Evolutionary conservation across 2,329 filamentous ascomycete species (phyloP), one percentile per base, ranked within the genome.

Genomic region (Colletotrichum tanaceti): DNA sequence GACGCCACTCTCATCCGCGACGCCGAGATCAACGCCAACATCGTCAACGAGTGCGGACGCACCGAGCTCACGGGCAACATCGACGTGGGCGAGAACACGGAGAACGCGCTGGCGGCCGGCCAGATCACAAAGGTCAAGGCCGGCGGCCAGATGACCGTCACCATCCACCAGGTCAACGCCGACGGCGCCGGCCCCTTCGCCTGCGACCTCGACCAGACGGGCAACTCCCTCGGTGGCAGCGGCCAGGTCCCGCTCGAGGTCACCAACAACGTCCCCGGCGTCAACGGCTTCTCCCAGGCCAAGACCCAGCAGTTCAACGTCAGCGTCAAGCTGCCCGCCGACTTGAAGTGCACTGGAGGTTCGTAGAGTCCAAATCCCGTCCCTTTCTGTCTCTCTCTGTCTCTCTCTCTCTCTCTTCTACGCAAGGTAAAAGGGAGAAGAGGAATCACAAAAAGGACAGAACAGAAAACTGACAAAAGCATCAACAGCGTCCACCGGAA

Each of bases 1-100:
- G 89, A 91, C 66, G 82, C 87, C 13, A 90, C 87, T 61, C 84
- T 90, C 74, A 91, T 91, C 77, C 83, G 84, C 60, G 86, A 89
- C 66, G 84, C 83, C 18, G 82, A 88, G 79, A 84, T 87, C 72
- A 70, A 72, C 7, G 77, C 80, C 61, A 86, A 87, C 73, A 75
- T 85, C 9, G 86, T 87, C 57, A 88, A 87, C 72, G 82, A 86
- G 66, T 91, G 89, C 74, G 89, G 89, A 52, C 84, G 89, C 70
- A 91, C 89, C 10, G 82, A 90, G 75, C 75, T 87, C 55, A 73
- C 80, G 62, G 89, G 89, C 53, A 87, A 85, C 79, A 91, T 91
- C 74, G 86, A 90, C 71, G 81, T 90, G 61, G 84, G 83, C 44
- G 83, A 86, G 75, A 84, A 83, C 71, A 87, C 84, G 1, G 84